A percentile compares a stretch with the other conserved stretches of the same genome.
Evolutionary conservation across 1,284 basidiomycete species (phyloP).

Genomic region (Paramarasmius palmivorus): DNA sequence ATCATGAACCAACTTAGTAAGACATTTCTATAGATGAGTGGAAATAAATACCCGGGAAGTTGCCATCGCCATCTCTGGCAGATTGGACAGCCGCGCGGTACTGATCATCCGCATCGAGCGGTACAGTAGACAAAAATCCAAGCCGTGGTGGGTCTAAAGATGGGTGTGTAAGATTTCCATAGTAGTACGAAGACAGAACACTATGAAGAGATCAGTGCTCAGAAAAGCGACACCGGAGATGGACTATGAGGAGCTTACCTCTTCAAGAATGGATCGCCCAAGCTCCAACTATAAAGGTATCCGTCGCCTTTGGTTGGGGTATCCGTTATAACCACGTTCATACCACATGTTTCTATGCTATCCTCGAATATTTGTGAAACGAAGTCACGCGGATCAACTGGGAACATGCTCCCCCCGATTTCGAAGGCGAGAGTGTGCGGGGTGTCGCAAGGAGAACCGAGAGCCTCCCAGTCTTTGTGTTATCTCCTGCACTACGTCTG

Average conservation of each 20-base stretch:
- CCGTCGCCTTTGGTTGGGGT: constrained; percentile 26
- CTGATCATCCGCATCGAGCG: constrained; percentile 43
- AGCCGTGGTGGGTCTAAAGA: constrained; percentile 66
- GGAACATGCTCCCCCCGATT: constrained; percentile 40
- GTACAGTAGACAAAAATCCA: constrained; percentile 69
- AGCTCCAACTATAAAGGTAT: constrained; percentile 54
- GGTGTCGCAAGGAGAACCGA: constrained; percentile 37
- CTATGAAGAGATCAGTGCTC: constrained; percentile 25
- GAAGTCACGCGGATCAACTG: constrained; percentile 15
- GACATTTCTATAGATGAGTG: no score
- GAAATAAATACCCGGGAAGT: constrained; percentile 41
- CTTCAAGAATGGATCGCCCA: constrained; percentile 55
- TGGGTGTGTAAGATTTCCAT: constrained; percentile 64
- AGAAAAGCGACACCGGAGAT: neutral
- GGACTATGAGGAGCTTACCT: constrained; percentile 34
- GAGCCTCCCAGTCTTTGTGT: constrained; percentile 12
- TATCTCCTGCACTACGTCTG: constrained; percentile 35
- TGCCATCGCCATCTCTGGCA: constrained; percentile 37
- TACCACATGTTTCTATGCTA: constrained; percentile 8
- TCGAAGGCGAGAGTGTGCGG: constrained; percentile 49
- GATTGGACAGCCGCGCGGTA: constrained; percentile 39
- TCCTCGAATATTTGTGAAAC: constrained; percentile 6
- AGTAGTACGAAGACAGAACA: constrained; percentile 58
- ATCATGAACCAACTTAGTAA: neutral
- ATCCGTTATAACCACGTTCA: constrained; percentile 16